Conservation (phyloP, 1,284 basidiomycete species). For the Cutaneotrichosporon sp. region DNA sequence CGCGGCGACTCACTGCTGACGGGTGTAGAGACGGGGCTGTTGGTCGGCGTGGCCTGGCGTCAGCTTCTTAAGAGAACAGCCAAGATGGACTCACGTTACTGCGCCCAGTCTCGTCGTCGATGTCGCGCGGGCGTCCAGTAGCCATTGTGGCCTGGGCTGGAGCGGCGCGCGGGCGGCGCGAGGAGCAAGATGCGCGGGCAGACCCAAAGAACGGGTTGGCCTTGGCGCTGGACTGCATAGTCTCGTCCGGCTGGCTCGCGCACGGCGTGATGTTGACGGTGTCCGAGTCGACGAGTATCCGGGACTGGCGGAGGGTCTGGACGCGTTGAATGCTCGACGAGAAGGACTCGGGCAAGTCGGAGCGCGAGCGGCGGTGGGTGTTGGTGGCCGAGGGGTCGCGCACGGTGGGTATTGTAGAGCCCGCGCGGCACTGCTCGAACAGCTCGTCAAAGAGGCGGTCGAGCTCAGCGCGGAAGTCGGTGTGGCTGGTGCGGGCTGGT, state of each 20-base stretch:
- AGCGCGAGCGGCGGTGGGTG: not conserved
- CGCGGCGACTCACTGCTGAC: conserved; percentile 6
- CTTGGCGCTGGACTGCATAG: too few species aligned
- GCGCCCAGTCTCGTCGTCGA: conserved; percentile 20
- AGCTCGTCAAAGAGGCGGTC: conserved; percentile 27
- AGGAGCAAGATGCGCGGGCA: conserved; percentile 14
- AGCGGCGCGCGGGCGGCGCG: not conserved
- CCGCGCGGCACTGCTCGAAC: conserved; percentile 14
- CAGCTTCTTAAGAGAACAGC: not conserved
- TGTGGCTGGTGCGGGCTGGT: not conserved
- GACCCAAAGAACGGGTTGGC: conserved; percentile 24
- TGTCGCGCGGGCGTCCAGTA: conserved; percentile 19
- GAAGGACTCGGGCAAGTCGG: not conserved
- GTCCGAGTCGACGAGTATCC: not conserved
- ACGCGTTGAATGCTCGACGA: not conserved
- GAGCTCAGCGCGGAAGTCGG: conserved; percentile 15
- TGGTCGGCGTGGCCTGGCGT: conserved; percentile 5
- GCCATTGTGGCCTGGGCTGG: not conserved
- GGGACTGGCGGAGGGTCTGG: conserved; percentile 1
- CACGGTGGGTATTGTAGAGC: not conserved
- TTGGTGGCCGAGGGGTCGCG: not conserved
- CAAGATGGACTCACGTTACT: not conserved
- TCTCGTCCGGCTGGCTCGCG: too few species aligned
- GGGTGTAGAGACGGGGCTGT: conserved; percentile 6
- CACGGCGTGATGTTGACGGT: not conserved